Conservation (phyloP, 176 grass and related monocot species). For the Ensete ventricosum region DNA sequence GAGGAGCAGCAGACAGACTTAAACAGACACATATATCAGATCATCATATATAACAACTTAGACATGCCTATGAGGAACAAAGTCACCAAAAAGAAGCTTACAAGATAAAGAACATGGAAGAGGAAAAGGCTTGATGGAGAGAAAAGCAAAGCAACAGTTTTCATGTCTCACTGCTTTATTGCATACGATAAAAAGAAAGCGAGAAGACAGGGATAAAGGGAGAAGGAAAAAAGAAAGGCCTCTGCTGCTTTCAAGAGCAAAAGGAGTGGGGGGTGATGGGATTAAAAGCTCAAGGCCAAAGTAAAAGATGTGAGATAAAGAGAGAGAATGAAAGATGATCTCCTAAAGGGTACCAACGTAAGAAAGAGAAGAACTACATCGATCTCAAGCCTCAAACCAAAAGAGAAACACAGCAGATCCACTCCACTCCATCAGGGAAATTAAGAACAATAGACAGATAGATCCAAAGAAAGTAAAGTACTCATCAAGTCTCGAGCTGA, state of each 20-base stretch:
- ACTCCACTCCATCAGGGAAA: not conserved
- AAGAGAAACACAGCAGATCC: not conserved
- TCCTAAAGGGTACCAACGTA: not conserved
- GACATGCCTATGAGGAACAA: not conserved
- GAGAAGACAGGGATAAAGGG: constrained; percentile 1
- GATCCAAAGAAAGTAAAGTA: not conserved
- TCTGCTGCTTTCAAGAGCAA: constrained; percentile 23
- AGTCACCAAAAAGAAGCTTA: no score
- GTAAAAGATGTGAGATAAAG: not conserved
- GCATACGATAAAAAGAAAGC: constrained; percentile 16
- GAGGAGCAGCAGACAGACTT: not conserved
- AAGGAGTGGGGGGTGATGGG: constrained; percentile 12
- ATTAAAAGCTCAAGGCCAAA: constrained; percentile 24
- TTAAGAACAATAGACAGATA: no score
- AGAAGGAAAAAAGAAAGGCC: not conserved
- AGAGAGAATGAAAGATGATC: constrained; percentile 1
- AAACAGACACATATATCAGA: not conserved
- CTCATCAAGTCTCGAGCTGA: no score
- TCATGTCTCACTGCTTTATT: constrained; percentile 4
- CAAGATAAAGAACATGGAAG: no score
- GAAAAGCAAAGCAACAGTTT: constrained; percentile 16
- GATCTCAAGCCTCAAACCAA: not conserved
- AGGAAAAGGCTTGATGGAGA: not conserved
- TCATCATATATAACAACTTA: no score
- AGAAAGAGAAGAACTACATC: not conserved